Base-by-base conservation (phyloP, 345 rosid genomes). In the Murraya paniculata region DNA sequence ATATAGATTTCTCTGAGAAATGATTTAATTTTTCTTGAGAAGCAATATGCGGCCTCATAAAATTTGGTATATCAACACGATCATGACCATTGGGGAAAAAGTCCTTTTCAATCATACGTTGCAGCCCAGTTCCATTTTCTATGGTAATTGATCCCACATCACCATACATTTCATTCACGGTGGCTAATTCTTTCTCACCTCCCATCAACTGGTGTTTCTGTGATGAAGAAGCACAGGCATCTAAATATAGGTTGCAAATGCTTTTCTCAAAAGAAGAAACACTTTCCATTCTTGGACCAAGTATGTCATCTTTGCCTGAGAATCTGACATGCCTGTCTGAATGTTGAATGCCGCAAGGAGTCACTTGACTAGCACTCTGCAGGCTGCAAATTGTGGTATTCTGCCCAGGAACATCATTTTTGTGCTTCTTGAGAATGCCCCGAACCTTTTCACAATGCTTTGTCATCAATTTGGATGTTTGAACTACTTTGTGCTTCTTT, bases 271-370 rank as follows among this genome's bases (percentile, higher is more conserved):
- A 56, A 38, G 81, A 69, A 75, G 48, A 41, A 25, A 62, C 28
- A 18, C 16, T 36, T 68, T 33, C 64, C 76, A 48, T 59, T 39
- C 66, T 25, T 8, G 69, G 79, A 77, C 75, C 82, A 77, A 76
- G 71, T 39, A 65, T 74, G 36, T 70, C 85, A 86, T 75, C 81
- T 72, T 82, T 72, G 78, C 71, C 84, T 74, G 84, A 81, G 78
- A 91, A 89, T 38, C 78, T 85, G 78, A 87, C 89, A 80, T 81
- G 91, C 76, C 71, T 79, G 71, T 81, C 87, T 19, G 80, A 66
- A 64, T 71, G 76, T 59, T 55, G 85, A 80, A 67, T 24, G 56
- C 81, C 83, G 61, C 76, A 79, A 68, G 72, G 24, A 70, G 69
- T 82, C 22, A 64, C 72, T 68, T 73, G 71, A 80, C 71, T 80